Conservation (phyloP, 768 basidiomycete genomes). For the Boletus pseudopeckii region DNA sequence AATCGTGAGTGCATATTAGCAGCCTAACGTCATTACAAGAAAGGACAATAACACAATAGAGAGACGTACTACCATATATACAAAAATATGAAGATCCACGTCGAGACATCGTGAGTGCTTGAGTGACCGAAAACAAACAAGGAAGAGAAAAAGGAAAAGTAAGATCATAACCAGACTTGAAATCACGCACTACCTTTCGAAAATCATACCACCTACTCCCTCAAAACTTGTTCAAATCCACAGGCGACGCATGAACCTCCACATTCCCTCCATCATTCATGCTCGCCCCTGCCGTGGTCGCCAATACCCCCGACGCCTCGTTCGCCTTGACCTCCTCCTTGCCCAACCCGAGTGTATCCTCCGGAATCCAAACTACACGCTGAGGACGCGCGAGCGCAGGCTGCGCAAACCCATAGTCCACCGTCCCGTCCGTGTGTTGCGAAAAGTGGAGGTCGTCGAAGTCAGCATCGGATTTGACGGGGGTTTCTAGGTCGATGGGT, state of each 20-base stretch:
- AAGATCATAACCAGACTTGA: neutral
- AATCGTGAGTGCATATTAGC: neutral
- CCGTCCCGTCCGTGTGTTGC: constrained; percentile 23
- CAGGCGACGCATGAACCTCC: constrained; percentile 16
- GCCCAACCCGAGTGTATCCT: constrained; percentile 53
- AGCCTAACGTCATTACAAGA: constrained; percentile 8
- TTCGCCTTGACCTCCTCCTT: constrained; percentile 60
- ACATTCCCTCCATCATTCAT: constrained; percentile 66
- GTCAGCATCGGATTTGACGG: neutral
- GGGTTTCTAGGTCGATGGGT: neutral
- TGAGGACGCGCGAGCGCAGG: constrained; percentile 77
- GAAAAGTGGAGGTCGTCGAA: constrained; percentile 24
- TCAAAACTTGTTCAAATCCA: constrained; percentile 32
- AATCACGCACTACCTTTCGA: neutral
- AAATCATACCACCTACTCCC: neutral
- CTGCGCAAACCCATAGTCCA: constrained; percentile 77
- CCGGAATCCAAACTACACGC: constrained; percentile 81
- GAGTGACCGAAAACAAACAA: neutral
- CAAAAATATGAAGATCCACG: neutral
- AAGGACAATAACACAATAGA: neutral
- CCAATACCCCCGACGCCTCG: constrained; percentile 48
- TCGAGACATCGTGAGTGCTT: neutral
- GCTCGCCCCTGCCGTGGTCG: constrained; percentile 45
- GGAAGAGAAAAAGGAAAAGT: neutral
- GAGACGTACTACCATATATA: neutral